A percentile compares a stretch with the other conserved stretches of the same genome.
phyloP scores from a whole-genome alignment of 805 yeast genomes.

The Ogataea trehalophila region DNA sequence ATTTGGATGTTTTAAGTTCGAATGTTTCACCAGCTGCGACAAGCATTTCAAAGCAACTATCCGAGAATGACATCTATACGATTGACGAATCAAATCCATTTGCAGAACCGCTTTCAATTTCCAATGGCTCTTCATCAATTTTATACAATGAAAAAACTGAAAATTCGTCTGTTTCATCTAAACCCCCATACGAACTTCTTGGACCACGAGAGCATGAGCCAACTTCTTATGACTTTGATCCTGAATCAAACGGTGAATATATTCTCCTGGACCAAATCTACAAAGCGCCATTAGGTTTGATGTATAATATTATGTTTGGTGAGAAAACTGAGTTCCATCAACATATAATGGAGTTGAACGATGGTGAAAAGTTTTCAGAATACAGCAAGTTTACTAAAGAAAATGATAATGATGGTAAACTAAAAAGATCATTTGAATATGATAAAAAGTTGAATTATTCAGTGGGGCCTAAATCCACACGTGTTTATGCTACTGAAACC shows the following conservation, averaged over 20 bases:
- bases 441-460: slow-evolving; percentile 72
- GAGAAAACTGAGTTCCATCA: slow-evolving; percentile 39
- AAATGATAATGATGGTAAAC: slow-evolving; percentile 34
- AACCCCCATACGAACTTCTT: slow-evolving; percentile 14
- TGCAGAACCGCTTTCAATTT: slow-evolving; percentile 6
- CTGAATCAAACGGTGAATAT: slow-evolving; percentile 44
- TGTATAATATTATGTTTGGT: slow-evolving; percentile 70
- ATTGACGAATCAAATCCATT: slow-evolving; percentile 29
- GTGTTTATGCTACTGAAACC: slow-evolving; percentile 53
- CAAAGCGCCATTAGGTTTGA: slow-evolving; percentile 72
- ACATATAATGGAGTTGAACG: slow-evolving; percentile 37
- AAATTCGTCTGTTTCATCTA: background rate
- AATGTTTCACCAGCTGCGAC: slow-evolving; percentile 12
- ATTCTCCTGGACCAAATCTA: slow-evolving; percentile 46
- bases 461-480: slow-evolving; percentile 91
- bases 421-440: slow-evolving; percentile 56
- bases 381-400: slow-evolving; percentile 32
- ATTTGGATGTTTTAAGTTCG: slow-evolving; percentile 17
- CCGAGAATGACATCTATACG: slow-evolving; percentile 29
- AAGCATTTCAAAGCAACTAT: slow-evolving; percentile 4
- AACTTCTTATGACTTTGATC: slow-evolving; percentile 45
- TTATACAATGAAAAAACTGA: slow-evolving; percentile 4
- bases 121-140: slow-evolving; percentile 20
- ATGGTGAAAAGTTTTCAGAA: slow-evolving; percentile 41
- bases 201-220: slow-evolving; percentile 67